Base-by-base conservation (phyloP, 1,284 basidiomycete species). In the Papiliotrema flavescens region DNA sequence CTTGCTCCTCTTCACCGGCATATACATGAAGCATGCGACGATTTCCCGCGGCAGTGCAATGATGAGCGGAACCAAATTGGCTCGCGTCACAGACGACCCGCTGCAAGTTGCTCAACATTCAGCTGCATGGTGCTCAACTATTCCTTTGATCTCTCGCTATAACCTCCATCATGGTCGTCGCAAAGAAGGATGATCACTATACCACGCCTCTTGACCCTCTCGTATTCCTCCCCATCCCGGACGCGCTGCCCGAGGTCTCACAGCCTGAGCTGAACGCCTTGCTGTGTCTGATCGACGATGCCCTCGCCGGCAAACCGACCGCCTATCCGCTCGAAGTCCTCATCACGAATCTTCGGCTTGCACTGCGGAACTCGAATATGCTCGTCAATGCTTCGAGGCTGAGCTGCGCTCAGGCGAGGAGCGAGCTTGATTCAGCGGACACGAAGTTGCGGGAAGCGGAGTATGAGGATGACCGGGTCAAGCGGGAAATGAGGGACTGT, bases 401-500 rank as follows among this genome's bases (percentile, higher is more conserved):
- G 0, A 62, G 60, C 2, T 61, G 62, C 0, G 62, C 69, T 1
- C 57, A 69, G 23, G 67, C 65, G 32, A 54, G 73, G 17, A 60
- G 55, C 9, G 53, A 53, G 42, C 53, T 75, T 22, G 71, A 75
- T 53, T 47, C 49, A 17, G 63, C 60, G 2, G 73, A 73, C 53
- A 67, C 67, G 8, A 60, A 57, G 13, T 53, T 73, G 23, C 46
- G 69, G 17, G 66, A 63, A 23, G 66, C 66, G 19, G 66, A 69
- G 54, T 75, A 75, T 51, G 73, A 75, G 60, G 51, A 66, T 17
- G 64, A 65, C 9, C 56, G 67, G 41, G 66, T 73, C 8, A 59
- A 62, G 35, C 67, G 70, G 51, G 71, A 72, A 63, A 71, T 70
- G 41, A 60, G 57, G 32, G 47, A 60, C 42, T 75, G 73, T 64